A percentile compares a stretch with the other conserved stretches of the same genome.
phyloP scores from a whole-genome alignment of 2,329 filamentous ascomycete genomes.

The Hypoxylon sp. region DNA sequence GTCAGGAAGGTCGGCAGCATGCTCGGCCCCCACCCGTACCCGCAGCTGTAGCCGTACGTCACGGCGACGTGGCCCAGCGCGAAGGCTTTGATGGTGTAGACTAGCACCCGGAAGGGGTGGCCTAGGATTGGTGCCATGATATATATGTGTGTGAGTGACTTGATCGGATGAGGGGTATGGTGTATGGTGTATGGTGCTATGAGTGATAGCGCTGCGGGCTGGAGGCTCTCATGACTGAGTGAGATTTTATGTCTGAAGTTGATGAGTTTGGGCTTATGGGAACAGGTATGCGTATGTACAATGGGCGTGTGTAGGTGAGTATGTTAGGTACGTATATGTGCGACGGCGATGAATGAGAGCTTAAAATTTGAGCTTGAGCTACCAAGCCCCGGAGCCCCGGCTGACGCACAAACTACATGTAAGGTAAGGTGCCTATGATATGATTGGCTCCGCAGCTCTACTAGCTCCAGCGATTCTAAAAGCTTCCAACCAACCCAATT shows the following conservation, averaged over 20 bases:
- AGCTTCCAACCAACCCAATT: slow-evolving; percentile 15
- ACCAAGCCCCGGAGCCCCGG: not conserved
- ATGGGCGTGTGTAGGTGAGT: not conserved
- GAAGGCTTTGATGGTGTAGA: slow-evolving; percentile 64
- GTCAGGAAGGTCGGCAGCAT: slow-evolving; percentile 90
- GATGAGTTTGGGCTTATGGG: not conserved
- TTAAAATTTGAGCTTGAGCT: not conserved
- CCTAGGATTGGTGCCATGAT: slow-evolving; percentile 48
- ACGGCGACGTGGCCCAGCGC: slow-evolving; percentile 65
- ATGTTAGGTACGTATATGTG: not conserved
- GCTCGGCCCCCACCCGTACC: slow-evolving; percentile 77
- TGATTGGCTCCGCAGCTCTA: slow-evolving; percentile 44
- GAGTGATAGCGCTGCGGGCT: not conserved
- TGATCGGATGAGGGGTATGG: slow-evolving; percentile 13
- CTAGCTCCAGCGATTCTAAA: slow-evolving; percentile 22
- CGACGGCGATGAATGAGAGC: not conserved
- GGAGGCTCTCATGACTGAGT: not conserved
- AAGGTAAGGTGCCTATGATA: not conserved
- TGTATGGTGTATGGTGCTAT: slow-evolving; percentile 8
- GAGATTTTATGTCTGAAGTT: not conserved
- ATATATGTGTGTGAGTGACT: too few relatives aligned
- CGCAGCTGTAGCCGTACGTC: slow-evolving; percentile 74
- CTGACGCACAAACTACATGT: not conserved
- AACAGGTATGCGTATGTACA: not conserved
- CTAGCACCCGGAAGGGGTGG: slow-evolving; percentile 59